Evolutionary conservation across 108 stramenopile genomes (phyloP).

Genomic region (Pseudonitzschia delicatissima): DNA sequence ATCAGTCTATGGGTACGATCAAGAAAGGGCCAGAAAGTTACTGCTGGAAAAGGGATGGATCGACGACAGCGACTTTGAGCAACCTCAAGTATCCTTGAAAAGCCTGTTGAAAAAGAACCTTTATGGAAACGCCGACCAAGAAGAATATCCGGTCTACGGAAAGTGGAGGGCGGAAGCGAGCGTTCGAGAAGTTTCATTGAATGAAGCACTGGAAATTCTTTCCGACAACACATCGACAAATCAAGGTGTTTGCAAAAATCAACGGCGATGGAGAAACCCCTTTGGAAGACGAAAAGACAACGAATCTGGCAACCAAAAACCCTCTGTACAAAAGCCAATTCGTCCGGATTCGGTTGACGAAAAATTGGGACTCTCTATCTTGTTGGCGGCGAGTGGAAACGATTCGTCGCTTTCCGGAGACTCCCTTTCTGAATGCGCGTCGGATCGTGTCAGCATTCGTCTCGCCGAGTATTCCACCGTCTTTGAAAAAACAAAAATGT

Average conservation of each 20-base stretch:
- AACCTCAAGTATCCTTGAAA: not conserved
- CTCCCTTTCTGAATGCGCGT: no score
- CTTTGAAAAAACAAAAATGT: not conserved
- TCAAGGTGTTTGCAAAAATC: not conserved
- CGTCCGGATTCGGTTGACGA: not conserved
- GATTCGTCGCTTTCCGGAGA: no score
- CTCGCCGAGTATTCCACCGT: slow-evolving; percentile 9
- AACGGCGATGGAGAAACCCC: no score
- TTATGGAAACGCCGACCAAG: not conserved
- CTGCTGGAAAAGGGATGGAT: not conserved
- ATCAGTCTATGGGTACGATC: not conserved
- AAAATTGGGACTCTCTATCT: not conserved
- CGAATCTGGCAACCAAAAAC: not conserved
- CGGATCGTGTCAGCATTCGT: not conserved
- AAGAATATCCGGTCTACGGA: not conserved
- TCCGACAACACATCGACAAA: not conserved
- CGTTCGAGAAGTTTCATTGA: not conserved
- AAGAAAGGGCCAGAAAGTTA: not conserved
- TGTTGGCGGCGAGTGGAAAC: not conserved
- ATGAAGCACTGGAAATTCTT: not conserved
- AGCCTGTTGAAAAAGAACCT: not conserved
- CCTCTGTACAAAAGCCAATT: not conserved
- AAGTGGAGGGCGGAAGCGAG: not conserved
- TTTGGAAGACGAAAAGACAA: no score
- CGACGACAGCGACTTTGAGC: not conserved